phyloP scores from a whole-genome alignment of 495 filamentous ascomycete genomes.

The Evansstolkia leycettana region DNA sequence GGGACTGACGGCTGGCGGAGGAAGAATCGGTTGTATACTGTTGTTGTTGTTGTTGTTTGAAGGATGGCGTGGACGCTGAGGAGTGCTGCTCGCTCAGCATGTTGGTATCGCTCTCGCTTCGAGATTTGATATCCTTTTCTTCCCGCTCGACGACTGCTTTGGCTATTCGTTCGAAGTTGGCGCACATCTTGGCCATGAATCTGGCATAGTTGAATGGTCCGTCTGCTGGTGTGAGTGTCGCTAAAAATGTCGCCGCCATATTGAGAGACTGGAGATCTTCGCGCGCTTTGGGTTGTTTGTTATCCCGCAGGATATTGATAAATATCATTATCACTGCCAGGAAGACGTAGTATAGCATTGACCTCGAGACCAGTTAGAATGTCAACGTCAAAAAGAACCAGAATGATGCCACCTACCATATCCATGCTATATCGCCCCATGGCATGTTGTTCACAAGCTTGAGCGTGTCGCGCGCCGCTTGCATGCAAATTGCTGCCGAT shows the following conservation, averaged over 20 bases:
- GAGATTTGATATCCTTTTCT: slow-evolving; percentile 48
- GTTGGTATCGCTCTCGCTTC: slow-evolving; percentile 4
- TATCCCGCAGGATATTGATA: slow-evolving; percentile 83
- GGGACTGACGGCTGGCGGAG: background rate
- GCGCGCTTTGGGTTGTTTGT: slow-evolving; percentile 62
- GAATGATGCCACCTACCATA: slow-evolving; percentile 54
- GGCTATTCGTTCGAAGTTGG: slow-evolving; percentile 86
- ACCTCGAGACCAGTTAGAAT: slow-evolving; percentile 38
- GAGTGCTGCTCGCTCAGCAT: slow-evolving; percentile 3
- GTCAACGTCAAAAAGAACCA: background rate
- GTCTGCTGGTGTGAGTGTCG: slow-evolving; percentile 50
- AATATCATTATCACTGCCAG: slow-evolving; percentile 89
- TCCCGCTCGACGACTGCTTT: slow-evolving; percentile 74
- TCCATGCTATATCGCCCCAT: slow-evolving; percentile 82
- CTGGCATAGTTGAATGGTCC: slow-evolving; percentile 65
- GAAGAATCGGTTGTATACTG: slow-evolving; percentile 4
- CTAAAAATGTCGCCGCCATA: slow-evolving; percentile 77
- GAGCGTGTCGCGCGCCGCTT: slow-evolving; percentile 81
- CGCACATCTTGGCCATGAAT: slow-evolving; percentile 80
- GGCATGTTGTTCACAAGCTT: slow-evolving; percentile 86
- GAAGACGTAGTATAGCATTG: slow-evolving; percentile 90
- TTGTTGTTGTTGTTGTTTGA: slow-evolving; percentile 1
- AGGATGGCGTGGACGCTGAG: background rate
- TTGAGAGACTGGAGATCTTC: slow-evolving; percentile 80
- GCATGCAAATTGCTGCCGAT: slow-evolving; percentile 69